phyloP scores from a whole-genome alignment of 441 rosid genomes.

The Manihot esculenta region DNA sequence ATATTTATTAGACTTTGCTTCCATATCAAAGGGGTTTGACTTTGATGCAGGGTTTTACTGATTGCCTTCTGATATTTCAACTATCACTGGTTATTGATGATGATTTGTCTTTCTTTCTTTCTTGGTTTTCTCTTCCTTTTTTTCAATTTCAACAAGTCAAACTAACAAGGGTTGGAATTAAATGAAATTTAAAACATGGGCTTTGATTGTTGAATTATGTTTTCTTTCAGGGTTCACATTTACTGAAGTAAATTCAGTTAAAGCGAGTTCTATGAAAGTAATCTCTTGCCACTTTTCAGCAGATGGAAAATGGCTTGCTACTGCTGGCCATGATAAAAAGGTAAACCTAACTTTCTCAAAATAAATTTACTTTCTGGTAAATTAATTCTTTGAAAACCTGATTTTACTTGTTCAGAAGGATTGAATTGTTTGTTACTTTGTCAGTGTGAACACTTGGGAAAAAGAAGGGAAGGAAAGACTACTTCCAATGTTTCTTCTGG shows the following conservation, averaged over 20 bases:
- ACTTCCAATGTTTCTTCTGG: background rate
- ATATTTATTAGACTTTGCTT: background rate
- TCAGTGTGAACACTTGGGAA: background rate
- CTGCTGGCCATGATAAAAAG: constrained; percentile 5
- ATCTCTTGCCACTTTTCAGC: constrained; percentile 1
- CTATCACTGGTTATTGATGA: background rate
- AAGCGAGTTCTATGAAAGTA: background rate
- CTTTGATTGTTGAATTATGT: background rate
- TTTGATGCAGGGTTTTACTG: background rate
- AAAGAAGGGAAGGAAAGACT: too few relatives aligned
- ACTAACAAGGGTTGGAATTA: background rate
- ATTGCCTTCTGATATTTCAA: background rate
- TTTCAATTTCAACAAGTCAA: constrained; percentile 5
- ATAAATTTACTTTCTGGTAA: background rate
- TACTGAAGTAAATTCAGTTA: background rate
- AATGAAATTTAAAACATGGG: background rate
- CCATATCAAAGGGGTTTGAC: background rate
- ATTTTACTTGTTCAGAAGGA: too few relatives aligned
- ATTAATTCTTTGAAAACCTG: background rate
- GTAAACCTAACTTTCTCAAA: background rate
- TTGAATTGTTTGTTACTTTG: background rate
- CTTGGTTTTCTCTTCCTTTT: background rate
- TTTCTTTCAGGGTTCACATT: background rate
- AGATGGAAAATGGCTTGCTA: constrained; percentile 8
- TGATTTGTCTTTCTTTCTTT: background rate